Percentiles rank a stretch among this genome's conserved stretches.
Evolutionary conservation across 805 yeast genomes (phyloP).

Genomic region (Wickerhamiella dianesei): DNA sequence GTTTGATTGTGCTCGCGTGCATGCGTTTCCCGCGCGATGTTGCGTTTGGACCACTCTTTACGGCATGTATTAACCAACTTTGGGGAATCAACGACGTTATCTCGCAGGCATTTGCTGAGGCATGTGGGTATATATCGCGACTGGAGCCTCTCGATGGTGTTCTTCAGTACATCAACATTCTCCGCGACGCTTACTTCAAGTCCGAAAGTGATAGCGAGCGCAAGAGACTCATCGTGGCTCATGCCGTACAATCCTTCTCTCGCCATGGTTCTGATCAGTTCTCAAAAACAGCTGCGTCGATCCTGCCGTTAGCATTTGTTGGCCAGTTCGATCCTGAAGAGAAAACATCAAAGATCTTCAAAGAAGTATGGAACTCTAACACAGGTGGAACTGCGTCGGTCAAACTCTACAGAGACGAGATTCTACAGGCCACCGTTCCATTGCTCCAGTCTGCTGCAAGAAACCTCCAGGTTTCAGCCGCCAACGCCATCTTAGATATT

Average conservation of each 20-base stretch:
- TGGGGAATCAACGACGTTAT: constrained; percentile 62
- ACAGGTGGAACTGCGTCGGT: constrained; percentile 62
- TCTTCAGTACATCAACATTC: constrained; percentile 37
- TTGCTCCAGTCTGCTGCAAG: constrained; percentile 48
- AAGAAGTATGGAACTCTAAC: constrained; percentile 64
- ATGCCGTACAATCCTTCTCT: constrained; percentile 52
- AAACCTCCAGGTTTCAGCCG: constrained; percentile 54
- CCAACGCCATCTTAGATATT: constrained; percentile 44
- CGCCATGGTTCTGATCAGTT: constrained; percentile 58
- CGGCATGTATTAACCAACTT: constrained; percentile 43
- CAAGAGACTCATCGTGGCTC: constrained; percentile 40
- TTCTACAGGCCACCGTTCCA: constrained; percentile 36
- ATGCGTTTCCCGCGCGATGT: constrained; percentile 33
- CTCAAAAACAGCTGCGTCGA: constrained; percentile 43
- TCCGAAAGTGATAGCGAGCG: constrained; percentile 35
- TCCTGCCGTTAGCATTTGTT: constrained; percentile 66
- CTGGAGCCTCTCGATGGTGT: constrained; percentile 41
- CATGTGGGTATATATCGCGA: constrained; percentile 68
- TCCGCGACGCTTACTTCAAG: constrained; percentile 23
- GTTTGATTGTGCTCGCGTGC: constrained; percentile 52
- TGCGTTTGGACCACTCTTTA: constrained; percentile 38
- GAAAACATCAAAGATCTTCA: constrained; percentile 31
- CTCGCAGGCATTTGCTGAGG: constrained; percentile 58
- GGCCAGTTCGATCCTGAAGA: constrained; percentile 52
- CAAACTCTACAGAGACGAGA: constrained; percentile 56